A percentile compares a stretch with the other conserved stretches of the same genome.
phyloP scores from a whole-genome alignment of 768 basidiomycete genomes.

The Hygrophoropsis aurantiaca region DNA sequence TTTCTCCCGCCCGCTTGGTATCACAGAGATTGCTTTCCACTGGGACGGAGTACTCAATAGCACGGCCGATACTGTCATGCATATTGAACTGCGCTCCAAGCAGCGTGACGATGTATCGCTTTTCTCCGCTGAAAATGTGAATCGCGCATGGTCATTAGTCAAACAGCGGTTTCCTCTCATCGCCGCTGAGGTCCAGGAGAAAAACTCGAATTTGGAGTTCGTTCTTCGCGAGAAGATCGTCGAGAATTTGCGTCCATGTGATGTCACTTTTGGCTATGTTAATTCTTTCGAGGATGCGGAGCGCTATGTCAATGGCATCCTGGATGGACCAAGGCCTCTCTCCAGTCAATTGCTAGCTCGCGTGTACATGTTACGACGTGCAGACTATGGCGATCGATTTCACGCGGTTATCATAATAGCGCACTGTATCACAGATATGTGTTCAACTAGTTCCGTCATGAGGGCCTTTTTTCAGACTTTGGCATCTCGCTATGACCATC shows the following conservation, averaged over 20 bases:
- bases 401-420: conserved; percentile 44
- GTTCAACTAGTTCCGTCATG: conserved; percentile 39
- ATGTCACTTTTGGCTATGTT: conserved; percentile 34
- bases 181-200: conserved; percentile 35
- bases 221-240: conserved; percentile 36
- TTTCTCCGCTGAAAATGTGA: conserved; percentile 29
- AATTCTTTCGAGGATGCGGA: conserved; percentile 34
- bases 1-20: conserved; percentile 18
- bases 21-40: conserved; percentile 18
- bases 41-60: conserved; percentile 20
- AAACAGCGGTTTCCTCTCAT: conserved; percentile 50
- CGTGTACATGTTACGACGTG: conserved; percentile 37
- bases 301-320: conserved; percentile 26
- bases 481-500: conserved; percentile 9
- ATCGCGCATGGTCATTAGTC: conserved; percentile 40
- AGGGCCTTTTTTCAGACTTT: conserved; percentile 44
- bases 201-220: conserved; percentile 28
- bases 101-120: not conserved
- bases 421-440: conserved; percentile 51
- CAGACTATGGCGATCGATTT: conserved; percentile 32
- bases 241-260: conserved; percentile 24
- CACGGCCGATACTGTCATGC: conserved; percentile 3
- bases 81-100: not conserved
- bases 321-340: conserved; percentile 34
- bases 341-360: conserved; percentile 41